Conservation (phyloP, 441 rosid species). For the Gossypium gossypioides region DNA sequence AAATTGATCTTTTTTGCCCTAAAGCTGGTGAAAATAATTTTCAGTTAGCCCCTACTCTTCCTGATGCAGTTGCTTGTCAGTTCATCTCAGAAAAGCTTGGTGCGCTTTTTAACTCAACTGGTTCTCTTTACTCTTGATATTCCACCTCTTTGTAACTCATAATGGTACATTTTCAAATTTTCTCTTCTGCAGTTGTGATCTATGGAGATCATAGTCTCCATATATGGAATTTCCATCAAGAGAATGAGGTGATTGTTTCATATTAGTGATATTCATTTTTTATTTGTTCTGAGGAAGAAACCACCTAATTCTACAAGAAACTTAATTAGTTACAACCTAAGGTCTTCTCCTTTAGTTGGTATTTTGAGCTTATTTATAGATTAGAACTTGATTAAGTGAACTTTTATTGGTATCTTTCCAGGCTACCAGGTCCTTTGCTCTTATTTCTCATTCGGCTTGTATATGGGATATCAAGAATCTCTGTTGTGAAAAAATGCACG, state of each 20-base stretch:
- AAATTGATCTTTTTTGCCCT: constrained; percentile 17
- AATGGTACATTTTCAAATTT: constrained; percentile 10
- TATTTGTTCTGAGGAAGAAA: constrained; percentile 11
- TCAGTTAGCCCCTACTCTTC: constrained; percentile 25
- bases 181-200: constrained; percentile 54
- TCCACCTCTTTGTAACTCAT: constrained; percentile 1
- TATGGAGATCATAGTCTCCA: constrained; percentile 67
- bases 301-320: background rate
- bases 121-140: background rate
- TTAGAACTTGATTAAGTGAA: constrained; percentile 16
- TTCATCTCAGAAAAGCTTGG: constrained; percentile 56
- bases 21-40: constrained; percentile 21
- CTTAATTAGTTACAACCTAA: background rate
- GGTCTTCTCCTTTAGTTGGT: constrained; percentile 9
- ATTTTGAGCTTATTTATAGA: constrained; percentile 16
- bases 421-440: constrained; percentile 58
- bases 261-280: constrained; percentile 1
- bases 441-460: constrained; percentile 68
- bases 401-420: constrained; percentile 24
- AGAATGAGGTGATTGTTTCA: constrained; percentile 44
- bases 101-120: constrained; percentile 23
- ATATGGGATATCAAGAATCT: constrained; percentile 84
- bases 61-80: constrained; percentile 85
- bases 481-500: constrained; percentile 67
- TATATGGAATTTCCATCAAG: constrained; percentile 63